phyloP scores from a whole-genome alignment of 2,329 filamentous ascomycete genomes.

The Uncinocarpus reesii region DNA sequence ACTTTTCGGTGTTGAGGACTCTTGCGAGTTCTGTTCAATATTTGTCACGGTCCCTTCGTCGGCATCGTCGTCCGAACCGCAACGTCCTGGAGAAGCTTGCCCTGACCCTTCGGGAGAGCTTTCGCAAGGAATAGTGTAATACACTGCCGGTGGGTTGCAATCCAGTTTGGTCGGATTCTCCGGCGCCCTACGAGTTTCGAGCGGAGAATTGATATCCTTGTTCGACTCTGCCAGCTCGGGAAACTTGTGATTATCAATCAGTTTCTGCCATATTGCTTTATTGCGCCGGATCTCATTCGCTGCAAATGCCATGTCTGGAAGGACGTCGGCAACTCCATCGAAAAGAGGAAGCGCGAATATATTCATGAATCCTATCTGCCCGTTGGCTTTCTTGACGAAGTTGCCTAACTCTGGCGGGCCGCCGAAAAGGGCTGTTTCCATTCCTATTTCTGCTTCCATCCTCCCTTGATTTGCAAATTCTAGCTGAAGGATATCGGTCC shows the following conservation, averaged over 20 bases:
- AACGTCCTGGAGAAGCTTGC: neutral
- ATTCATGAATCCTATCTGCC: slow-evolving; percentile 93
- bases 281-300: slow-evolving; percentile 73
- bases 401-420: slow-evolving; percentile 73
- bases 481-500: slow-evolving; percentile 89
- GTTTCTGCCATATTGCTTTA: slow-evolving; percentile 53
- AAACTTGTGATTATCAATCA: slow-evolving; percentile 17
- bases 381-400: slow-evolving; percentile 67
- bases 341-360: slow-evolving; percentile 90
- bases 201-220: neutral
- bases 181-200: slow-evolving; percentile 4
- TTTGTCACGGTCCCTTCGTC: slow-evolving; percentile 5
- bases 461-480: slow-evolving; percentile 88
- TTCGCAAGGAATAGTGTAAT: slow-evolving; percentile 7
- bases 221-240: neutral
- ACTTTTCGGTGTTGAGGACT: slow-evolving; percentile 1
- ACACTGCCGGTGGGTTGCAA: neutral
- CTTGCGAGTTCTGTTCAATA: slow-evolving; percentile 1
- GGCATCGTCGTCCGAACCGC: slow-evolving; percentile 3
- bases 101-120: neutral
- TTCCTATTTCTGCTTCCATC: slow-evolving; percentile 81
- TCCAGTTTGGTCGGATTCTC: slow-evolving; percentile 4
- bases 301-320: slow-evolving; percentile 75
- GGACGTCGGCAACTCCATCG: slow-evolving; percentile 71
- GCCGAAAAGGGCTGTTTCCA: slow-evolving; percentile 75